Conservation (phyloP, 2,329 filamentous ascomycete species). For the Paraconiothyrium brasiliense region DNA sequence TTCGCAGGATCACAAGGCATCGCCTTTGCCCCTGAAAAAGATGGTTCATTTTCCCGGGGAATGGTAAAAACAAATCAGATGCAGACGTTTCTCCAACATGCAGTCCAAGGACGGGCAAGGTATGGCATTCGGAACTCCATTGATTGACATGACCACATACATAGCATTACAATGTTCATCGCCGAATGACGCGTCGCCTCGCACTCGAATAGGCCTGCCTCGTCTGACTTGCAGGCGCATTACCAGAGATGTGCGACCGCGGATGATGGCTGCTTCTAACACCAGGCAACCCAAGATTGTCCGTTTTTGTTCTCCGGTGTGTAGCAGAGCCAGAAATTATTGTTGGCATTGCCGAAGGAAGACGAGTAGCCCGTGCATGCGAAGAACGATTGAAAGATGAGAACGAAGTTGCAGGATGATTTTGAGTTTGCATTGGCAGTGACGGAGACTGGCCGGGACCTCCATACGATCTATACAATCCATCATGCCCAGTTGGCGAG, state of each 20-base stretch:
- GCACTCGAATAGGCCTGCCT: constrained; percentile 21
- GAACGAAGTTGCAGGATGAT: constrained; percentile 18
- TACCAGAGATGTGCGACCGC: constrained; percentile 7
- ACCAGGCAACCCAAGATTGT: constrained; percentile 30
- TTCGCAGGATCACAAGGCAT: too few species aligned
- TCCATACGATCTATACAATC: constrained; percentile 12
- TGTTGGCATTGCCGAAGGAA: constrained; percentile 32
- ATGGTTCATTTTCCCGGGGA: neutral
- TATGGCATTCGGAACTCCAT: neutral
- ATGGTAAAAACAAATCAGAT: neutral
- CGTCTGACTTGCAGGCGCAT: constrained; percentile 13
- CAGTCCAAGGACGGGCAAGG: neutral
- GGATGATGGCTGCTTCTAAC: constrained; percentile 35
- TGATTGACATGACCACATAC: neutral
- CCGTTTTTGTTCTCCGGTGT: constrained; percentile 27
- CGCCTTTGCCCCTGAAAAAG: neutral
- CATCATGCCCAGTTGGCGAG: constrained; percentile 14
- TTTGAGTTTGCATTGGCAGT: constrained; percentile 14
- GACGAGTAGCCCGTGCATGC: constrained; percentile 21
- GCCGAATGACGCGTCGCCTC: constrained; percentile 31
- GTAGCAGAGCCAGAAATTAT: constrained; percentile 22
- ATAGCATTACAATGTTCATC: constrained; percentile 21
- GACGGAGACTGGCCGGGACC: constrained; percentile 15
- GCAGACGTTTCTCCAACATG: neutral
- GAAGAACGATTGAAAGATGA: constrained; percentile 17